phyloP scores from a whole-genome alignment of 495 filamentous ascomycete genomes.

The Aspergillus indologenus region DNA sequence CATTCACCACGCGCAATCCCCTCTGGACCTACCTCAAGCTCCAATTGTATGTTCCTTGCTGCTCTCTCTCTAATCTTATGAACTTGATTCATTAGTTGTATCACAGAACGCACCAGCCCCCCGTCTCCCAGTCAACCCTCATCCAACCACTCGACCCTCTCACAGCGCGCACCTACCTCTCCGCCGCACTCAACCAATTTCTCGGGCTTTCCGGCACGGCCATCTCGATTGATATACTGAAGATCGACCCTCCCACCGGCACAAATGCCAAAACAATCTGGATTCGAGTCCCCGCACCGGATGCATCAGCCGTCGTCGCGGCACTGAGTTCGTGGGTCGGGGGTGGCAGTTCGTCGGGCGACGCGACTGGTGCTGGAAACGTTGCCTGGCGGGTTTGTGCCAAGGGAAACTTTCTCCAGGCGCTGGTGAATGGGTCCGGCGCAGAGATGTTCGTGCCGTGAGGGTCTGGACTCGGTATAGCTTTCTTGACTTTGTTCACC shows the following conservation, averaged over 20 bases:
- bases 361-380: slow-evolving; percentile 31
- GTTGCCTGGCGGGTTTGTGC: slow-evolving; percentile 58
- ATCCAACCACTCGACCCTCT: slow-evolving; percentile 61
- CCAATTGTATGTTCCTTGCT: slow-evolving; percentile 32
- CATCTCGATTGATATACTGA: slow-evolving; percentile 78
- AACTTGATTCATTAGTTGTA: slow-evolving; percentile 6
- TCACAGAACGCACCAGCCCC: slow-evolving; percentile 34
- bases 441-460: slow-evolving; percentile 41
- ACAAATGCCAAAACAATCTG: slow-evolving; percentile 48
- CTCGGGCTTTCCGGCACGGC: slow-evolving; percentile 73
- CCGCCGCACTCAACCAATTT: slow-evolving; percentile 71
- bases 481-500: neutral
- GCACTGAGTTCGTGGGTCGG: slow-evolving; percentile 64
- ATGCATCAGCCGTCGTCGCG: slow-evolving; percentile 62
- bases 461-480: neutral
- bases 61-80: neutral
- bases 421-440: slow-evolving; percentile 42
- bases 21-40: slow-evolving; percentile 51
- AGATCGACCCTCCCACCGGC: slow-evolving; percentile 31
- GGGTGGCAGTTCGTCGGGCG: slow-evolving; percentile 26
- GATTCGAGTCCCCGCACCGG: slow-evolving; percentile 71
- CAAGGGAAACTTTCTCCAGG: slow-evolving; percentile 53
- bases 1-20: slow-evolving; percentile 47
- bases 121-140: slow-evolving; percentile 18
- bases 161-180: slow-evolving; percentile 70